Evolutionary conservation across 2,329 filamentous ascomycete species (phyloP), one percentile per base, ranked within the genome.

Genomic region (Paradendryphiella salina): DNA sequence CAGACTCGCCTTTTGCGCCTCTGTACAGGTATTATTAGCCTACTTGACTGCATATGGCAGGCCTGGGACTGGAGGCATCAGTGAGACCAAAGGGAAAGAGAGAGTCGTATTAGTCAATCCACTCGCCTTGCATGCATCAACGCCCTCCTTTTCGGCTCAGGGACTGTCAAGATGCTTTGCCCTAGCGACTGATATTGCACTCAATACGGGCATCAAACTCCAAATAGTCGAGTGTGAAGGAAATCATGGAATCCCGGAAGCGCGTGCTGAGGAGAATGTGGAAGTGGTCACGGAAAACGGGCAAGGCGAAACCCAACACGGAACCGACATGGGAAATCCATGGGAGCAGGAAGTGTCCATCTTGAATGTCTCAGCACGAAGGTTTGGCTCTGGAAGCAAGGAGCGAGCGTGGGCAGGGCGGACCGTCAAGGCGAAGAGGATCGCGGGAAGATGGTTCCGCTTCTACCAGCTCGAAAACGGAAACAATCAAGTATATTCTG

Each of bases 111-210:
- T 88, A 1, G 87, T 89, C 60, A 85, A 86, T 42, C 78, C 88
- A 34, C 65, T 91, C 13, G 75, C 80, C 15, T 70, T 88, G 34
- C 89, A 92, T 67, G 80, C 82, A 18, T 79, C 82, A 46, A 88
- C 86, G 0, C 84, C 84, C 55, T 86, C 89, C 52, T 91, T 87
- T 82, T 90, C 86, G 42, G 87, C 85, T 0, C 88, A 91, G 71
- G 89, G 88, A 0, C 69, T 92, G 10, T 79, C 82, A 15, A 79
- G 79, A 50, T 85, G 85, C 1, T 77, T 84, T n/a, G 80, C 87
- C 1, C 73, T 77, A 0, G 71, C 88, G 1, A 80, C 89, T 7
- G 87, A 90, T 50, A 79, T 82, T 2, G 85, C 85, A 0, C 49
- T 70, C 46, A 62, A 54, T 15, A 57, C 66, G 0, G 56, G 56